phyloP scores from a whole-genome alignment of 176 grass and related monocot genomes.

The Rhipidocladum racemiflorum region DNA sequence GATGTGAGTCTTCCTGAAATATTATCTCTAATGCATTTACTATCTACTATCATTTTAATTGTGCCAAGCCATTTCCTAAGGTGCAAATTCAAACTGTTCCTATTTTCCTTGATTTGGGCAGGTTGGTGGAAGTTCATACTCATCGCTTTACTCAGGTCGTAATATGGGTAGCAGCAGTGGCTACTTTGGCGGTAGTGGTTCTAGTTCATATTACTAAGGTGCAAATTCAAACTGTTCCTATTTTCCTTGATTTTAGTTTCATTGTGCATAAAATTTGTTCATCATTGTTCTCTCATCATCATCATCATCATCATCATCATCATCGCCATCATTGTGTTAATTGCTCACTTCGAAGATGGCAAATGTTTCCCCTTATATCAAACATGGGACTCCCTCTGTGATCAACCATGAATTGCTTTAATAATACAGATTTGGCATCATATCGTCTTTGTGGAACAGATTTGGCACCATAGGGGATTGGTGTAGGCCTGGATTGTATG shows the following conservation, averaged over 20 bases:
- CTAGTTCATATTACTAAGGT: constrained; percentile 87
- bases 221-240: constrained; percentile 10
- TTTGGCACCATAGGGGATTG: constrained; percentile 52
- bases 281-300: neutral
- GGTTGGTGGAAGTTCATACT: constrained; percentile 71
- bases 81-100: too few relatives aligned
- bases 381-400: constrained; percentile 38
- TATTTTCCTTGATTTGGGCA: too few relatives aligned
- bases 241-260: constrained; percentile 3
- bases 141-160: constrained; percentile 57
- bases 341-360: constrained; percentile 21
- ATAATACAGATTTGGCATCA: constrained; percentile 66
- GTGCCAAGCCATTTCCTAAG: neutral
- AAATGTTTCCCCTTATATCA: constrained; percentile 38
- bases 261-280: neutral
- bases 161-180: constrained; percentile 52
- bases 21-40: neutral
- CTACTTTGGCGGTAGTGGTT: constrained; percentile 58
- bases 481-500: constrained; percentile 68
- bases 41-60: neutral
- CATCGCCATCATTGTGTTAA: neutral
- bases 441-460: constrained; percentile 52
- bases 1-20: constrained; percentile 61
- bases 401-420: constrained; percentile 72
- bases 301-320: too few relatives aligned